Percentiles rank a stretch among this genome's conserved stretches.
Evolutionary conservation across 2,329 filamentous ascomycete genomes (phyloP).

Genomic region (Phaeoacremonium minimum): DNA sequence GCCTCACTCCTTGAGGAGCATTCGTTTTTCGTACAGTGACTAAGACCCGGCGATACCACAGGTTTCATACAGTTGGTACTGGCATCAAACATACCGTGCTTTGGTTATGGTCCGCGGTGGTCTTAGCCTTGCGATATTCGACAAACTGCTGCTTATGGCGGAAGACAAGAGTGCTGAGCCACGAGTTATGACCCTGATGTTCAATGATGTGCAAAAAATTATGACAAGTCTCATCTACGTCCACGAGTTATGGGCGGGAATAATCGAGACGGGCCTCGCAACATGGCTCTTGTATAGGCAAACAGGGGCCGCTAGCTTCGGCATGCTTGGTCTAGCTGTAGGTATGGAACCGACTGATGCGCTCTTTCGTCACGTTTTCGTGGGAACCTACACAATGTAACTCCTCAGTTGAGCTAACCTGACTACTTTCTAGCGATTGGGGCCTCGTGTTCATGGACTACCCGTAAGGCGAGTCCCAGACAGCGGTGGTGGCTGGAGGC

Average conservation of each 20-base stretch:
- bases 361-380: no score
- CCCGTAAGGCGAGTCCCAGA: no score
- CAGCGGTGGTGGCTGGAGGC: slow-evolving; percentile 11
- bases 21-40: no score
- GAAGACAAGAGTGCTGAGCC: slow-evolving; percentile 9
- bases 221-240: slow-evolving; percentile 6
- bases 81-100: slow-evolving; percentile 8
- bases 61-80: slow-evolving; percentile 12
- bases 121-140: slow-evolving; percentile 8
- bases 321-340: slow-evolving; percentile 9
- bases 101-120: slow-evolving; percentile 9
- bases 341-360: no score
- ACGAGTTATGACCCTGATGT: slow-evolving; percentile 10
- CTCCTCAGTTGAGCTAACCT: no score
- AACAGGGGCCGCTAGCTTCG: slow-evolving; percentile 11
- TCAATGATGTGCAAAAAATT: slow-evolving; percentile 11
- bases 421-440: no score
- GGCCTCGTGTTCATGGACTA: no score
- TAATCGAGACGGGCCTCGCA: slow-evolving; percentile 10
- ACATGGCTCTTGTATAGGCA: slow-evolving; percentile 12
- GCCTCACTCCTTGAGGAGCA: no score
- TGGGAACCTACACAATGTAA: no score
- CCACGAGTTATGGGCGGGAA: slow-evolving; percentile 11
- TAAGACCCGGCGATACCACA: slow-evolving; percentile 1
- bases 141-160: slow-evolving; percentile 11